Conservation (phyloP, 2,329 filamentous ascomycete species). For the Aurifilum marmelostoma region DNA sequence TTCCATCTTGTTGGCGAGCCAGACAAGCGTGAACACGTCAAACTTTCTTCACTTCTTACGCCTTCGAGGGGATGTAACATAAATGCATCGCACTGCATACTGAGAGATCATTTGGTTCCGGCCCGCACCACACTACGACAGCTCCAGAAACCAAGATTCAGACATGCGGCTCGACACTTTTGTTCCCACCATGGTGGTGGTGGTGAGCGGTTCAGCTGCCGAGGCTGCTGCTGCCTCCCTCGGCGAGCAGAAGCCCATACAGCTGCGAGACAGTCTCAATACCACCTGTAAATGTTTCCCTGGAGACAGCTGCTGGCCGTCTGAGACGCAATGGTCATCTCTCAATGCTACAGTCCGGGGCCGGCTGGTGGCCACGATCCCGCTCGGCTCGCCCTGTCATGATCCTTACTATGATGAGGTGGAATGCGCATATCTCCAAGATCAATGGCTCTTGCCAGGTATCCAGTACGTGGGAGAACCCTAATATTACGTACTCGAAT, state of each 20-base stretch:
- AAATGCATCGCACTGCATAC: background rate
- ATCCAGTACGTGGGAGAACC: slow-evolving; percentile 42
- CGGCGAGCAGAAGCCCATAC: slow-evolving; percentile 12
- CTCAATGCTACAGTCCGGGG: slow-evolving; percentile 56
- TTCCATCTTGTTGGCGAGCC: background rate
- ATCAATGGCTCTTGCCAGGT: slow-evolving; percentile 43
- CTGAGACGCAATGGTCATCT: slow-evolving; percentile 42
- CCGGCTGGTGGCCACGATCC: slow-evolving; percentile 51
- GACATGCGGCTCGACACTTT: background rate
- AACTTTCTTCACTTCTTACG: background rate
- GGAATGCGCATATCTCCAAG: slow-evolving; percentile 41
- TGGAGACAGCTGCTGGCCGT: slow-evolving; percentile 55
- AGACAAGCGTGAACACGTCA: background rate
- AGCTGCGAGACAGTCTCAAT: background rate
- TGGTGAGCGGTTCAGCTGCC: background rate
- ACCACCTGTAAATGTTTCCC: slow-evolving; percentile 43
- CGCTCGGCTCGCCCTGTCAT: slow-evolving; percentile 52
- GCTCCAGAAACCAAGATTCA: background rate
- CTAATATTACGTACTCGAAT: no score
- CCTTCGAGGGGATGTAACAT: background rate
- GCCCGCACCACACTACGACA: background rate
- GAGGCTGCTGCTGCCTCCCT: background rate
- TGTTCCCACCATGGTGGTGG: background rate
- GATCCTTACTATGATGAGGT: slow-evolving; percentile 42
- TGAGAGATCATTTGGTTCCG: background rate